Conservation (phyloP, 2,329 filamentous ascomycete species). For the Fusarium nurragi region DNA sequence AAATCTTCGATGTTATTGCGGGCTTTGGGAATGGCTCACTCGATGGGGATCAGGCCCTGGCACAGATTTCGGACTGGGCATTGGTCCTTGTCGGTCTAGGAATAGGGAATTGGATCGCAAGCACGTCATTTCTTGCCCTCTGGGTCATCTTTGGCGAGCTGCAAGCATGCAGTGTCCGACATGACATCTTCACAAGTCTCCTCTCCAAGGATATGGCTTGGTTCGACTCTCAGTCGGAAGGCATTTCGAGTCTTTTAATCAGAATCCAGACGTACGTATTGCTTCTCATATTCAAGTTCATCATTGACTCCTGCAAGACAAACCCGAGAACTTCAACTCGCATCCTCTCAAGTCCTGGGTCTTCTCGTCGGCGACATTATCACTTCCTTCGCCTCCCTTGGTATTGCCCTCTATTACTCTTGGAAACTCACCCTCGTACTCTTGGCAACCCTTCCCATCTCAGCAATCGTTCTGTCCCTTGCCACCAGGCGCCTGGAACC, state of each 20-base stretch:
- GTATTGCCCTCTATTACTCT: conserved; percentile 79
- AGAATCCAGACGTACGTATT: conserved; percentile 74
- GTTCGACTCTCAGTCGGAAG: conserved; percentile 80
- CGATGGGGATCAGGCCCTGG: conserved; percentile 60
- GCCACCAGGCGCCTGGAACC: conserved; percentile 70
- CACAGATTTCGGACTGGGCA: conserved; percentile 67
- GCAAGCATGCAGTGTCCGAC: conserved; percentile 74
- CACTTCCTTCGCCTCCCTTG: conserved; percentile 72
- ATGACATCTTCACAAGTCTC: conserved; percentile 72
- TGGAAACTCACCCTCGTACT: conserved; percentile 88
- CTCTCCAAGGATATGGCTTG: conserved; percentile 80
- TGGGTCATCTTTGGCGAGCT: conserved; percentile 86
- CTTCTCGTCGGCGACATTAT: conserved; percentile 71
- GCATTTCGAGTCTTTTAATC: conserved; percentile 75
- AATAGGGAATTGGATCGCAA: conserved; percentile 71
- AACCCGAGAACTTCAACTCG: conserved; percentile 81
- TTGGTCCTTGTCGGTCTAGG: conserved; percentile 72
- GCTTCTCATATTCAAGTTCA: accelerated
- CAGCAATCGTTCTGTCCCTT: conserved; percentile 66
- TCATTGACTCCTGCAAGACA: conserved; percentile 64
- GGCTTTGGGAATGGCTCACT: conserved; percentile 68
- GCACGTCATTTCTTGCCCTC: conserved; percentile 70
- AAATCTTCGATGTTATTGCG: conserved; percentile 77
- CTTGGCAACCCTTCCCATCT: conserved; percentile 75
- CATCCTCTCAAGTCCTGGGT: conserved; percentile 82